Percentiles rank a stretch among this genome's conserved stretches.
Evolutionary conservation across 2,329 filamentous ascomycete species (phyloP).

Genomic region (Colletotrichum chrysophilum): DNA sequence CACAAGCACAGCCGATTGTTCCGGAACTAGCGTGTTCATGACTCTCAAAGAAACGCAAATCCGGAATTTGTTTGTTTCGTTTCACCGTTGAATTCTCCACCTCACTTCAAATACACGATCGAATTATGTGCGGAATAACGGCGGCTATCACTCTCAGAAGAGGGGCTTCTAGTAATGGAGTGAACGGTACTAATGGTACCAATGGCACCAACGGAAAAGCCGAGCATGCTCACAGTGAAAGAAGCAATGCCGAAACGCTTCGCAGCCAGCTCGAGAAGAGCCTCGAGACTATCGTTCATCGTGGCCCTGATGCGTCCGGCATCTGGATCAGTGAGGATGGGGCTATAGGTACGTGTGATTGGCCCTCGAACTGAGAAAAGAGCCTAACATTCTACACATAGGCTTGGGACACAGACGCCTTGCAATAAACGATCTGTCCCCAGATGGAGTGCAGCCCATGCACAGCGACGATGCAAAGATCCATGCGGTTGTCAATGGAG

Average conservation of each 20-base stretch:
- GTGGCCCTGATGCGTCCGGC: slow-evolving; percentile 33
- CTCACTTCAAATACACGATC: neutral
- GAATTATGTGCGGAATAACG: slow-evolving; percentile 16
- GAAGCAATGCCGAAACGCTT: neutral
- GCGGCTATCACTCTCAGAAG: neutral
- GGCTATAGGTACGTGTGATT: neutral
- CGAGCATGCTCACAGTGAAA: neutral
- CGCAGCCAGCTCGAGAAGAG: neutral
- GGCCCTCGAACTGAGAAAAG: neutral
- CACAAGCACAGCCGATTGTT: neutral
- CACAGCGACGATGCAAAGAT: slow-evolving; percentile 38
- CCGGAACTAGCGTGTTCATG: neutral
- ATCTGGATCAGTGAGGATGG: slow-evolving; percentile 28
- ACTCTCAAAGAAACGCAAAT: neutral
- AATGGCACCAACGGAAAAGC: neutral
- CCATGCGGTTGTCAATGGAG: slow-evolving; percentile 63
- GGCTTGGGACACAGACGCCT: slow-evolving; percentile 54
- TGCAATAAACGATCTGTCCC: slow-evolving; percentile 56
- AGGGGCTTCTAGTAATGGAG: neutral
- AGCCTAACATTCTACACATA: neutral
- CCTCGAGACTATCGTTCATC: slow-evolving; percentile 28
- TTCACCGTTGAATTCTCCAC: neutral
- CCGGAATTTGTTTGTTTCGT: neutral
- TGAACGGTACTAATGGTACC: neutral
- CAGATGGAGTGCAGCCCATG: slow-evolving; percentile 51